Evolutionary conservation across 495 filamentous ascomycete genomes (phyloP), one percentile per base, ranked within the genome.

Genomic region (Clavariopsis aquatica): DNA sequence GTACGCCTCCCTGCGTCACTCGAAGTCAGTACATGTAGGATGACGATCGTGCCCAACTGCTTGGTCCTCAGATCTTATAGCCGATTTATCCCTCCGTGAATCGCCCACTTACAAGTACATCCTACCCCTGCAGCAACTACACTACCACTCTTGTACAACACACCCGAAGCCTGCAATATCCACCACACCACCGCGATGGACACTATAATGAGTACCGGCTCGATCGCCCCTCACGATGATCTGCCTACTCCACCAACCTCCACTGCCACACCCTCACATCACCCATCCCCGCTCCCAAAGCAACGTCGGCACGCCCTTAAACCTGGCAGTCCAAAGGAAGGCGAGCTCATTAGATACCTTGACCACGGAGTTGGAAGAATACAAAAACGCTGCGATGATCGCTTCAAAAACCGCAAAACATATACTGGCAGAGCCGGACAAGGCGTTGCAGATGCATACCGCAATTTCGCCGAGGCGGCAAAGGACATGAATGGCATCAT

Each of bases 311-410:
- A 81, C 20, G 85, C 90, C 0, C 77, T 95, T 7, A 81, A 80
- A 28, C 76, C 89, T 0, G 92, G 92, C 1, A 89, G 89, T 0
- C 73, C 77, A 8, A 94, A 93, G 72, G 92, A 96, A 74, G 86
- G 85, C 58, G 79, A 82, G n/a, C 83, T 90, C 47, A 84, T 92
- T 62, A 78, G 84, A 28, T 87, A 89, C 75, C 81, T 92, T 2
- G 85, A 90, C 52, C 76, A 80, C 13, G 80, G 77, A 15, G 76
- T 95, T 49, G 69, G 86, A 17, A 75, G 82, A 47, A 84, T 93
- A 36, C 87, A 84, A 46, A 81, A 88, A 4, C 82, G 88, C 41
- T 91, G 86, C 72, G 84, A 89, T 46, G 92, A 92, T 78, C 89
- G 92, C 69, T 79, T 84, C 63, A 79, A 81, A 3, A 79, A 49